A percentile compares a stretch with the other conserved stretches of the same genome.
These are phyloP conservation scores for Omphalea diandra DNA, from an alignment of 441 rosid species.

Conservation along the genomic window DNA sequence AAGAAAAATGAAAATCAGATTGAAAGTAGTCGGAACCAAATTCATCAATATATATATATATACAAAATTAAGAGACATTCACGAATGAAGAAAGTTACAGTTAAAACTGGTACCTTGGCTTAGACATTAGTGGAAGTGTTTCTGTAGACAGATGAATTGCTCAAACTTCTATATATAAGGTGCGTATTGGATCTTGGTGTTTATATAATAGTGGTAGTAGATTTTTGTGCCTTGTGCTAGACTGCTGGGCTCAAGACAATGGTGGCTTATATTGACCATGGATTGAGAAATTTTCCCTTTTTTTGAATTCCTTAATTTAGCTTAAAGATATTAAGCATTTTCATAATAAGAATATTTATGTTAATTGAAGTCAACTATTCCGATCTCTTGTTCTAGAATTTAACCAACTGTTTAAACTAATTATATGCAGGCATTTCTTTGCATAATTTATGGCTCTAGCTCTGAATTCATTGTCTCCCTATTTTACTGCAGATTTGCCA, in stretches of 20 bases:
- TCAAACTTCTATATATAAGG: slow-evolving; percentile 17
- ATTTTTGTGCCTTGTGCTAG: not conserved
- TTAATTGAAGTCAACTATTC: no score
- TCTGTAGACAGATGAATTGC: slow-evolving; percentile 12
- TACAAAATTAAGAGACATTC: no score
- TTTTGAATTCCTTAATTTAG: no score
- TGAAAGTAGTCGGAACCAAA: no score
- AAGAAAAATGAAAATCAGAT: not conserved
- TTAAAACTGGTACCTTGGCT: slow-evolving; percentile 31
- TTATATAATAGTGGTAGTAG: slow-evolving; percentile 1
- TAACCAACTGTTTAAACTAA: not conserved
- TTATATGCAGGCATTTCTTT: no score
- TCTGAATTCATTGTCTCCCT: no score
- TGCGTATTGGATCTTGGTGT: slow-evolving; percentile 40
- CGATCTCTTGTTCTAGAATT: not conserved
- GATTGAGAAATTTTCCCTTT: no score
- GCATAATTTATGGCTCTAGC: no score
- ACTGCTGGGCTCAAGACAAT: slow-evolving; percentile 21
- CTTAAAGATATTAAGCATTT: not conserved
- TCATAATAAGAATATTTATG: no score
- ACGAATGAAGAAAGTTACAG: not conserved
- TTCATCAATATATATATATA: no score
- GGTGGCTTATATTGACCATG: no score
- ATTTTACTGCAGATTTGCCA: no score
- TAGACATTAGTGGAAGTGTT: slow-evolving; percentile 39